Percentiles rank a stretch among this genome's conserved stretches.
These are phyloP conservation scores for Udeniomyces megalosporus DNA, from an alignment of 768 basidiomycete species.

Conservation along the genomic window DNA sequence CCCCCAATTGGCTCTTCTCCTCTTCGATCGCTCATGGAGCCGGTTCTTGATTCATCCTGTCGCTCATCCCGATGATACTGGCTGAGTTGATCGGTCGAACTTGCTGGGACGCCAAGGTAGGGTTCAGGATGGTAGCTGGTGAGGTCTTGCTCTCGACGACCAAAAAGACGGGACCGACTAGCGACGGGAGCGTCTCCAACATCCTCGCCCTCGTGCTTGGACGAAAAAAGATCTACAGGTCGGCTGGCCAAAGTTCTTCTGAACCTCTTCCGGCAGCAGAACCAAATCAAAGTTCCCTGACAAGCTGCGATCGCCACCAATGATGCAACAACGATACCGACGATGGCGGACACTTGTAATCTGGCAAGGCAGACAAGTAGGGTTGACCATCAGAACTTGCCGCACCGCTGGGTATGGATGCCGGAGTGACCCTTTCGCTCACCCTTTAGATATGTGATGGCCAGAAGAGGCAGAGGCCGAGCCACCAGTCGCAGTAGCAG, in stretches of 20 bases:
- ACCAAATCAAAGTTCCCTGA: slow-evolving; percentile 3
- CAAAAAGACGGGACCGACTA: slow-evolving; percentile 1
- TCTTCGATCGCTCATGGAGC: no score
- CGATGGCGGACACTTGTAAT: neutral
- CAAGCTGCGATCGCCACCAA: neutral
- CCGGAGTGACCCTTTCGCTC: no score
- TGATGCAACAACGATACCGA: neutral
- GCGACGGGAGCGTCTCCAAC: slow-evolving; percentile 11
- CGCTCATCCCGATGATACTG: neutral
- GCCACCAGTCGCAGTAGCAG: no score
- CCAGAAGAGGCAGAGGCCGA: no score
- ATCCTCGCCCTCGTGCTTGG: slow-evolving; percentile 9
- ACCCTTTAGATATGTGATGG: no score
- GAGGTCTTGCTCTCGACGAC: slow-evolving; percentile 7
- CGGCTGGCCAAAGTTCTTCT: slow-evolving; percentile 5
- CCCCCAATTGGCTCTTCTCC: neutral
- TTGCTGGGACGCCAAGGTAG: neutral
- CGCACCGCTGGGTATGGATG: no score
- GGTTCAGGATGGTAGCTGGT: slow-evolving; percentile 6
- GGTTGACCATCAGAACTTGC: no score
- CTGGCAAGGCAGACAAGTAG: no score
- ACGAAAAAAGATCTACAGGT: slow-evolving; percentile 8
- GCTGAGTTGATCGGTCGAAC: neutral
- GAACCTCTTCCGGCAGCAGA: slow-evolving; percentile 12
- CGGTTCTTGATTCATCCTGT: no score